phyloP scores from a whole-genome alignment of 345 rosid genomes.

The Salix exigua region DNA sequence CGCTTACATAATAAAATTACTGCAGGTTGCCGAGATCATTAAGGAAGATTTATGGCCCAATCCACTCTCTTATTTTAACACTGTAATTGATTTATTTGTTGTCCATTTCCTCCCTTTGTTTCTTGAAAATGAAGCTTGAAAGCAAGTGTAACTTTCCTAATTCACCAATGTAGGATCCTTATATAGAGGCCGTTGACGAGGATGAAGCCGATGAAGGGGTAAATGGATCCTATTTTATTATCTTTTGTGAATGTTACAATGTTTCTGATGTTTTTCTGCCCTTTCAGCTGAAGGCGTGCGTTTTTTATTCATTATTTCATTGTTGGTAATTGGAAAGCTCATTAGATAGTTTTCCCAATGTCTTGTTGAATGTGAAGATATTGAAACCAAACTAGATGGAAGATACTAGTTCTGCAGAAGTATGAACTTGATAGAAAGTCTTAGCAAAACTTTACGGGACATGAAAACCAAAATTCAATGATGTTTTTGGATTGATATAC shows the following conservation, averaged over 20 bases:
- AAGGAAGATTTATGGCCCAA: constrained; percentile 95
- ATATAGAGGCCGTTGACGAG: constrained; percentile 22
- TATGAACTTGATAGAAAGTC: neutral
- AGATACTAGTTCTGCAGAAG: neutral
- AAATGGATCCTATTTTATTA: neutral
- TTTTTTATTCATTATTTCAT: neutral
- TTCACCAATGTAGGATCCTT: constrained; percentile 18
- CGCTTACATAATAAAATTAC: neutral
- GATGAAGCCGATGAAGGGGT: constrained; percentile 22
- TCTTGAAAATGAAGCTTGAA: neutral
- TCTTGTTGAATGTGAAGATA: neutral
- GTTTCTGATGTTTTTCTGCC: neutral
- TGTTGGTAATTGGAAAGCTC: neutral
- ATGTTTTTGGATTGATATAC: neutral
- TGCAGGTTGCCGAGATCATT: constrained; percentile 87
- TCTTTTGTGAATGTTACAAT: neutral
- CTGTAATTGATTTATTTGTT: constrained; percentile 36
- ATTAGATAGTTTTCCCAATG: neutral
- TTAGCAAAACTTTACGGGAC: neutral
- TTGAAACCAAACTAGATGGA: neutral
- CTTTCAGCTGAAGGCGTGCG: neutral
- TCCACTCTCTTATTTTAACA: constrained; percentile 83
- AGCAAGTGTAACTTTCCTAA: neutral
- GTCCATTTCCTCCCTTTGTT: neutral
- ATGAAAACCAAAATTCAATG: neutral